phyloP scores from a whole-genome alignment of 257 asterid genomes.

The Cordia subcordata region DNA sequence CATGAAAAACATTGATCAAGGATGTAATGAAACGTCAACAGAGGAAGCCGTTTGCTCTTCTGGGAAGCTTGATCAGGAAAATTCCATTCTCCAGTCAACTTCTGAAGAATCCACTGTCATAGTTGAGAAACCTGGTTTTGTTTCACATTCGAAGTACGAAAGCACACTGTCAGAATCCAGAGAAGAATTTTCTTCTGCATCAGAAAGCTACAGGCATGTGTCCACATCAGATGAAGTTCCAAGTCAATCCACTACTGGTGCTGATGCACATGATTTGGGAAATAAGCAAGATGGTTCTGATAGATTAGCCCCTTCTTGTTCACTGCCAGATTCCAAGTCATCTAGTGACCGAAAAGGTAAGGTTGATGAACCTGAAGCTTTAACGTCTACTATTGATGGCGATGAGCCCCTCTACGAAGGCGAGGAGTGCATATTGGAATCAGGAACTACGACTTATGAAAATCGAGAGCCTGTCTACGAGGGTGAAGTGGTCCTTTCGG shows the following conservation, averaged over 20 bases:
- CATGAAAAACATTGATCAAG: slow-evolving; percentile 16
- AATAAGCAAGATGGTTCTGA: slow-evolving; percentile 29
- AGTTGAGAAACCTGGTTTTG: slow-evolving; percentile 11
- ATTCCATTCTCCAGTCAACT: slow-evolving; percentile 17
- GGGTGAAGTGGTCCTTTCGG: slow-evolving; percentile 88
- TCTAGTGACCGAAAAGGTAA: slow-evolving; percentile 13
- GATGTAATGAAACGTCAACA: slow-evolving; percentile 30
- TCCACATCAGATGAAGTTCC: slow-evolving; percentile 24
- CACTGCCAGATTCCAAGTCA: slow-evolving; percentile 24
- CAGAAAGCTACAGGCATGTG: slow-evolving; percentile 24
- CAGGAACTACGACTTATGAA: slow-evolving; percentile 38
- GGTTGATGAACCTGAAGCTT: slow-evolving; percentile 34
- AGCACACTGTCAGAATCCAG: slow-evolving; percentile 15
- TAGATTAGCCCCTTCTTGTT: slow-evolving; percentile 19
- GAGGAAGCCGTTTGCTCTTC: slow-evolving; percentile 27
- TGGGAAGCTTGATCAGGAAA: slow-evolving; percentile 28
- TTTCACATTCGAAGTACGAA: background rate
- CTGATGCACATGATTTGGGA: slow-evolving; percentile 28
- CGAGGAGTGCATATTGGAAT: slow-evolving; percentile 78
- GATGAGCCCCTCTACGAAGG: slow-evolving; percentile 90
- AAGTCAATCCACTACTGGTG: slow-evolving; percentile 23
- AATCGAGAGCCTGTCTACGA: slow-evolving; percentile 86
- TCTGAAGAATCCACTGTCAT: slow-evolving; percentile 29
- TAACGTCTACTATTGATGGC: slow-evolving; percentile 37
- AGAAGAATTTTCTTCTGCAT: slow-evolving; percentile 24